A percentile compares a stretch with the other conserved stretches of the same genome.
Conservation (phyloP, 495 filamentous ascomycete species). For the Aspergillus carlsbadensis region DNA sequence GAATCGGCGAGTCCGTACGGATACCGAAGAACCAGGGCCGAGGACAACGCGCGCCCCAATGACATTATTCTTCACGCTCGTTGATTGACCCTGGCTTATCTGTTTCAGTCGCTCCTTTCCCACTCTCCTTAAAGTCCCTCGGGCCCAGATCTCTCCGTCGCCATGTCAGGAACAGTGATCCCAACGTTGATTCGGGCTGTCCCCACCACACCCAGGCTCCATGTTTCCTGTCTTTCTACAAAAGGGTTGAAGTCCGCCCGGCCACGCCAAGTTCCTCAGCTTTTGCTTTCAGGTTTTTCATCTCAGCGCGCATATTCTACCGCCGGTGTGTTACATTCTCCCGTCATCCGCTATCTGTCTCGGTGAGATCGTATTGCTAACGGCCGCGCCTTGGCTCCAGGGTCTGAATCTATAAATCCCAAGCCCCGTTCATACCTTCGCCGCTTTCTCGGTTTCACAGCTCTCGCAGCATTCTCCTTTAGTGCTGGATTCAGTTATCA, state of each 20-base stretch:
- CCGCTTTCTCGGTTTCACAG: slow-evolving; percentile 39
- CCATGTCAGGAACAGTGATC: slow-evolving; percentile 15
- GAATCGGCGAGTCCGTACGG: neutral
- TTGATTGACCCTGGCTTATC: neutral
- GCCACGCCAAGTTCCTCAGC: neutral
- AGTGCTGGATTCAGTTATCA: slow-evolving; percentile 29
- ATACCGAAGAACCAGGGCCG: neutral
- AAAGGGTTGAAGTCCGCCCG: slow-evolving; percentile 13
- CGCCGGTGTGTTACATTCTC: neutral
- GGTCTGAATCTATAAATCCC: slow-evolving; percentile 14
- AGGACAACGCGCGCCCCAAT: neutral
- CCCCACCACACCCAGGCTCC: slow-evolving; percentile 20
- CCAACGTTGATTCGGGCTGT: slow-evolving; percentile 18
- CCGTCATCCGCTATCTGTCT: neutral
- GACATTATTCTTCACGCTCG: neutral
- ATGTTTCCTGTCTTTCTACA: slow-evolving; percentile 13
- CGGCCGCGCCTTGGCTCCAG: neutral
- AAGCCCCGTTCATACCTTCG: slow-evolving; percentile 34
- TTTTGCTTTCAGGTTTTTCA: neutral
- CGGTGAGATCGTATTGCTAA: slow-evolving; percentile 1
- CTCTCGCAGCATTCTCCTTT: slow-evolving; percentile 39
- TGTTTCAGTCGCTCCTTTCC: slow-evolving; percentile 2
- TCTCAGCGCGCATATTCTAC: slow-evolving; percentile 15
- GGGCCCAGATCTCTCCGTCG: slow-evolving; percentile 2
- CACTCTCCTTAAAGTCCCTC: slow-evolving; percentile 8